A percentile compares a stretch with the other conserved stretches of the same genome.
These are phyloP conservation scores for Climacium dendroides DNA, from an alignment of 225 moss, liverwort and hornwort species.

Conservation along the genomic window DNA sequence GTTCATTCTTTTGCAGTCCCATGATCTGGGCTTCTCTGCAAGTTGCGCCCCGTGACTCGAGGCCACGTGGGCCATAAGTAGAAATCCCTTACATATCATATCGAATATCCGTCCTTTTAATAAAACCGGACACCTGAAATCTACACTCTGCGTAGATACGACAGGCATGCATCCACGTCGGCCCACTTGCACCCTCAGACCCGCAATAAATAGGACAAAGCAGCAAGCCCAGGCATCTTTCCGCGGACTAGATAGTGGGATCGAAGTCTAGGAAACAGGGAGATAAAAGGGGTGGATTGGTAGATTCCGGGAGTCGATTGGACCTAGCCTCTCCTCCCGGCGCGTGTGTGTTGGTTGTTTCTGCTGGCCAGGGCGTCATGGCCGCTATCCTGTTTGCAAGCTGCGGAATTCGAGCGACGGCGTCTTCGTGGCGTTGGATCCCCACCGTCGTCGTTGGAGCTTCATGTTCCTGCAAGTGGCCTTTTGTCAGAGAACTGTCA, in stretches of 20 bases:
- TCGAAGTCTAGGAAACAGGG: fast-evolving
- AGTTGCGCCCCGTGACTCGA: constrained; percentile 7
- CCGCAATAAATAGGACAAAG: background rate
- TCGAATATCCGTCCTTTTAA: background rate
- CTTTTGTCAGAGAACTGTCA: background rate
- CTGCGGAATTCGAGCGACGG: constrained; percentile 3
- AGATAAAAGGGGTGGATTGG: background rate
- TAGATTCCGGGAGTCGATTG: background rate
- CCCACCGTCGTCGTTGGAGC: background rate
- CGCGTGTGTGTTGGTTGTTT: background rate
- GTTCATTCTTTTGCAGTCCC: background rate
- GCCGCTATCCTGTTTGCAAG: background rate
- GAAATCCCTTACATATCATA: background rate
- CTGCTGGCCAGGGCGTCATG: background rate
- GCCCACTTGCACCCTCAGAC: constrained; percentile 7
- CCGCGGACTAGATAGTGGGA: fast-evolving
- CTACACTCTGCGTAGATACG: fast-evolving
- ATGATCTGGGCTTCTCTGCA: constrained; percentile 1
- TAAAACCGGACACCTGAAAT: background rate
- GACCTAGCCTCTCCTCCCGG: background rate
- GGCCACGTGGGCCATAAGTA: background rate
- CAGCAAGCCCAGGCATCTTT: background rate
- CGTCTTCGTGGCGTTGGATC: background rate
- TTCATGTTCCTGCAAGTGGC: background rate
- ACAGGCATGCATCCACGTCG: background rate